Base-by-base conservation (phyloP, 805 yeast genomes). In the Torulaspora gathmanii region DNA sequence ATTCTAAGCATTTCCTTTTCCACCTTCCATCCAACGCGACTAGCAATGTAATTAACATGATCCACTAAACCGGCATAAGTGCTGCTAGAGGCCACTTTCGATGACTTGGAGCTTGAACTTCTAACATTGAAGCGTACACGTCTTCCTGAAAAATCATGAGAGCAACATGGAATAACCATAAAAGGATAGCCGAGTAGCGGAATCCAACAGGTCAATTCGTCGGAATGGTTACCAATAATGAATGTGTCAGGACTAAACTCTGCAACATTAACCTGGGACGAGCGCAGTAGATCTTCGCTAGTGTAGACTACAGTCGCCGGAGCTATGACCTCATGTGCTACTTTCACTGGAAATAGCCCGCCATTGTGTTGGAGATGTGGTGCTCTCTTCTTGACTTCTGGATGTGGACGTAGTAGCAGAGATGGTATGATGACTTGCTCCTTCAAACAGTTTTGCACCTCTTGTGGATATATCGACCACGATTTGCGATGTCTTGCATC, bases 151-250 rank as follows among this genome's bases (percentile, higher is more conserved):
- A 91, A 72, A 2, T 84, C 79, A 64, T 91, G 96, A 0, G 97
- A 89, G 63, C 98, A 91, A 63, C 98, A 91, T 9, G 98, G 98
- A 33, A 91, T 86, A 8, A 88, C 95, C 71, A 91, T 70, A 61
- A 87, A 91, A 5, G 96, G 96, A 50, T 75, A 84, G 0, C 88
- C 89, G 9, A 91, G 67, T 9, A 91, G 68, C 3, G 98, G 98
- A 29, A 91, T 81, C 97, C 98, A 91, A 53, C 95, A 85, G 0
- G 97, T 90, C 45, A 91, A 72, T 61, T 91, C 98, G 63, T 91
- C 98, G 1, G 95, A 86, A 60, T 91, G 98, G 61, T 91, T 91
- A 1, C 98, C 98, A 36, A 91, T 89, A 28, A 90, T 66, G 57
- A 91, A 91, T 0, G 95, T 83, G 54, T 83, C 75, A 17, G 69